Evolutionary conservation across 768 basidiomycete species (phyloP).

Genomic region (Amanita fuliginea): DNA sequence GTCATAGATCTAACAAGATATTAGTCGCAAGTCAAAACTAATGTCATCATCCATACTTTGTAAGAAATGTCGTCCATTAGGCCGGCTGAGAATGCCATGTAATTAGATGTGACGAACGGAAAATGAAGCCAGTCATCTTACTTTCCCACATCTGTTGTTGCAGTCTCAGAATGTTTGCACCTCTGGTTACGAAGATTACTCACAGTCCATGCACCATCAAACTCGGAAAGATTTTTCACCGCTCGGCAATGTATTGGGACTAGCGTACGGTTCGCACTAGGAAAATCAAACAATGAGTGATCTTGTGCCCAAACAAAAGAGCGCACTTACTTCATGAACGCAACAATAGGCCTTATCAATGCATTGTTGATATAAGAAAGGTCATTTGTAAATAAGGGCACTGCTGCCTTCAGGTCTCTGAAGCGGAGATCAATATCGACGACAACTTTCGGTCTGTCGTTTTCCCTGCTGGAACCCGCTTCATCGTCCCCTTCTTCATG

Average conservation of each 20-base stretch:
- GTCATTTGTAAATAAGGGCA: slow-evolving; percentile 85
- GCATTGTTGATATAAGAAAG: slow-evolving; percentile 90
- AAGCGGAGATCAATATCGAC: slow-evolving; percentile 94
- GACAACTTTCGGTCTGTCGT: slow-evolving; percentile 40
- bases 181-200: slow-evolving; percentile 18
- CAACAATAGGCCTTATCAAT: slow-evolving; percentile 89
- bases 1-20: slow-evolving; percentile 25
- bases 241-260: slow-evolving; percentile 91
- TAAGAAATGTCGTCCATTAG: slow-evolving; percentile 84
- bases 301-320: not conserved
- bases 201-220: slow-evolving; percentile 96
- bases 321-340: slow-evolving; percentile 80
- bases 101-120: slow-evolving; percentile 8
- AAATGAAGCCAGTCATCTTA: slow-evolving; percentile 25
- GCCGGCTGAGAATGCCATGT: slow-evolving; percentile 50
- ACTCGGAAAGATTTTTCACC: slow-evolving; percentile 73
- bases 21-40: not conserved
- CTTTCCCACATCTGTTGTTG: slow-evolving; percentile 79
- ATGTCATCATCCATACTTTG: slow-evolving; percentile 38
- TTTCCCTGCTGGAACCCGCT: slow-evolving; percentile 18
- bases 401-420: slow-evolving; percentile 88
- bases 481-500: slow-evolving; percentile 22
- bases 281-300: slow-evolving; percentile 1
- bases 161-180: slow-evolving; percentile 8
- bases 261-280: slow-evolving; percentile 84